Evolutionary conservation across 768 basidiomycete species (phyloP).

Genomic region (Leccinum subgranulosum): DNA sequence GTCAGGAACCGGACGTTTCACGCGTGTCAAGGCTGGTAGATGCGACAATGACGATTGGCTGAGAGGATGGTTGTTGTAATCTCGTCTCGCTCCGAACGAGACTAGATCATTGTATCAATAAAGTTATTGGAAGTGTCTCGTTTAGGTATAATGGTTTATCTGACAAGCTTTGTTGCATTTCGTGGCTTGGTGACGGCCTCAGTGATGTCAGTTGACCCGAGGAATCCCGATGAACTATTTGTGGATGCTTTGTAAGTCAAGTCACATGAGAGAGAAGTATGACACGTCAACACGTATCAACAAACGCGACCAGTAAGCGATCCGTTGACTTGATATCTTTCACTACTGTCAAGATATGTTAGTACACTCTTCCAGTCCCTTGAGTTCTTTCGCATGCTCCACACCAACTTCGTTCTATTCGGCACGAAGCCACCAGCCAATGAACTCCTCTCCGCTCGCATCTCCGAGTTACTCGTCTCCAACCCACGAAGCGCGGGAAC

Average conservation of each 20-base stretch:
- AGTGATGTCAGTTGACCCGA: no score
- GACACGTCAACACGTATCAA: slow-evolving; percentile 26
- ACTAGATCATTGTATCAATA: slow-evolving; percentile 6
- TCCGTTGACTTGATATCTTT: not conserved
- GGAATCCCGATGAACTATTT: no score
- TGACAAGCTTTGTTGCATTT: not conserved
- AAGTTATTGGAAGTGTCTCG: not conserved
- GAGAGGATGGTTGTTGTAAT: not conserved
- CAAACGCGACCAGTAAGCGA: slow-evolving; percentile 20
- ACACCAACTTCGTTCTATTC: slow-evolving; percentile 36
- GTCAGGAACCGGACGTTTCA: slow-evolving; percentile 20
- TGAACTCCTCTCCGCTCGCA: slow-evolving; percentile 53
- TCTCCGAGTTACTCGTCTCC: slow-evolving; percentile 46
- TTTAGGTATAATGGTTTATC: not conserved
- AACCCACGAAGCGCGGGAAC: slow-evolving; percentile 40
- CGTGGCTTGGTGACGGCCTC: not conserved
- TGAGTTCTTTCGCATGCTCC: slow-evolving; percentile 26
- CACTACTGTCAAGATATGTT: slow-evolving; percentile 8
- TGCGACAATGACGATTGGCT: slow-evolving; percentile 34
- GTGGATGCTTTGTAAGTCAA: not conserved
- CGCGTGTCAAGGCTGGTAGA: slow-evolving; percentile 33
- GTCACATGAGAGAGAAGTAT: slow-evolving; percentile 12
- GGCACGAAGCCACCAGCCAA: slow-evolving; percentile 32
- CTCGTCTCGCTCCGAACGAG: not conserved
- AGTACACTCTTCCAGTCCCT: slow-evolving; percentile 29